Evolutionary conservation across 371 early-diverging fungal genomes (phyloP).

Genomic region (Mucor saturninus): DNA sequence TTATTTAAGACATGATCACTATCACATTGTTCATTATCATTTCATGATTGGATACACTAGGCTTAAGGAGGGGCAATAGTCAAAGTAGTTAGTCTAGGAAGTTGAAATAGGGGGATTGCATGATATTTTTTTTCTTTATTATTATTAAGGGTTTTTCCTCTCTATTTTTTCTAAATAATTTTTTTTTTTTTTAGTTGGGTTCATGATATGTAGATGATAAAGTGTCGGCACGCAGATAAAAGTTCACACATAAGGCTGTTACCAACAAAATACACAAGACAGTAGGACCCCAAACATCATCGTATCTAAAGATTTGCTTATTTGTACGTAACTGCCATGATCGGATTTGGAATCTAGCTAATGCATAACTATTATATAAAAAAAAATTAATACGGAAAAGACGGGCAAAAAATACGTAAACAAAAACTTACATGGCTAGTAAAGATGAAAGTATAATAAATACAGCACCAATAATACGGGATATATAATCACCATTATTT

Average conservation of each 20-base stretch:
- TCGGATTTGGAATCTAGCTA: conserved; percentile 32
- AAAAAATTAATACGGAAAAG: neutral
- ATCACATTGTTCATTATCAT: too few relatives aligned
- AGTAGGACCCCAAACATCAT: conserved; percentile 39
- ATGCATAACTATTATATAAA: conserved; percentile 31
- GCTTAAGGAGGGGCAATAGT: too few relatives aligned
- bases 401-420: neutral
- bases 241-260: conserved; percentile 32
- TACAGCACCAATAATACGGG: conserved; percentile 36
- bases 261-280: conserved; percentile 37
- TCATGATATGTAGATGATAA: conserved; percentile 13
- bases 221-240: conserved; percentile 31
- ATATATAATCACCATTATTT: conserved; percentile 65
- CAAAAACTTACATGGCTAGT: conserved; percentile 33
- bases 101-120: too few relatives aligned
- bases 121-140: neutral
- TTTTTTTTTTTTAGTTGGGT: neutral
- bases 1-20: neutral
- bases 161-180: too few relatives aligned
- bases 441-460: conserved; percentile 33
- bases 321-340: conserved; percentile 32
- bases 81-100: too few relatives aligned
- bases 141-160: neutral
- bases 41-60: too few relatives aligned
- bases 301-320: conserved; percentile 30